Base-by-base conservation (phyloP, 2,329 filamentous ascomycete genomes). In the Penicillium sp. region DNA sequence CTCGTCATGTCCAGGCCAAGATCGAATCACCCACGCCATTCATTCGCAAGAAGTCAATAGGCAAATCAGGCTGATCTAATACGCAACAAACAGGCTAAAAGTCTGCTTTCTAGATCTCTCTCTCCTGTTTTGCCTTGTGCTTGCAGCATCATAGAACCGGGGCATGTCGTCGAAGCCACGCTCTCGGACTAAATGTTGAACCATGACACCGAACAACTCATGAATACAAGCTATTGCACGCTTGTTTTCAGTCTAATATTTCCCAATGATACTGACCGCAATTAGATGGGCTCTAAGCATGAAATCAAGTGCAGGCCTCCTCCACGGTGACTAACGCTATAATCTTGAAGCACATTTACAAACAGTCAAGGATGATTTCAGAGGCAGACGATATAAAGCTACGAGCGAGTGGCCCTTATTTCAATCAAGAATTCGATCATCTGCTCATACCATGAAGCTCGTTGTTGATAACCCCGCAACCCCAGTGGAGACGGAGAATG, bases 341-440 rank as follows among this genome's bases (percentile, higher is more conserved):
- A n/a, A n/a, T n/a, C n/a, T n/a, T n/a, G n/a, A n/a, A n/a, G n/a
- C n/a, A n/a, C n/a, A n/a, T n/a, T n/a, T n/a, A n/a, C n/a, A 75
- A 64, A 30, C 70, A 74, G 45, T 75, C 73, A 0, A 77, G 55
- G 45, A 75, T 65, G 0, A 73, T 72, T 7, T 76, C 61, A 0
- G 68, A 69, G 6, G 67, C 64, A 1, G 76, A 55, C 0, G 75
- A 68, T 0, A 74, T 52, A n/a, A n/a, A n/a, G n/a, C n/a, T n/a
- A n/a, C n/a, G n/a, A n/a, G n/a, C n/a, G n/a, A n/a, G n/a, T n/a
- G n/a, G n/a, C n/a, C n/a, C n/a, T n/a, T n/a, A n/a, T n/a, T n/a
- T n/a, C n/a, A n/a, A n/a, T n/a, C n/a, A n/a, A n/a, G n/a, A n/a
- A n/a, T n/a, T n/a, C n/a, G n/a, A n/a, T n/a, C n/a, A n/a, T n/a